These are phyloP conservation scores for Arthrobotrys sphaeroides DNA, from an alignment of 2,329 filamentous ascomycete genomes.

Conservation along the genomic window DNA sequence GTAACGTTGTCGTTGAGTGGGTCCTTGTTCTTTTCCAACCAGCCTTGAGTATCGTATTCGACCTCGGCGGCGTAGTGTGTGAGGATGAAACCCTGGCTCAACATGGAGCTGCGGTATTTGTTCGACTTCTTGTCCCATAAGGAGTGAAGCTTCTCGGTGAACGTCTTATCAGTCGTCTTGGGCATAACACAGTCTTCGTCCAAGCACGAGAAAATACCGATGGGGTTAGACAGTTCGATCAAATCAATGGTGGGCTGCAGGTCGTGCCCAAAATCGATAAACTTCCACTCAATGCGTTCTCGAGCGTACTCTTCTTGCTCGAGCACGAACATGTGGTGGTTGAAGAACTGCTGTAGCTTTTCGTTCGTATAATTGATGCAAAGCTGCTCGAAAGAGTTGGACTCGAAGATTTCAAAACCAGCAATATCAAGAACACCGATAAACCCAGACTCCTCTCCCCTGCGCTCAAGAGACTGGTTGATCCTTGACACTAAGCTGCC, in stretches of 20 bases:
- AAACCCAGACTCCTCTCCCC: slow-evolving; percentile 90
- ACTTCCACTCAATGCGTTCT: slow-evolving; percentile 99
- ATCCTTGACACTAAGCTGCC: slow-evolving; percentile 91
- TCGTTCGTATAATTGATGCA: slow-evolving; percentile 99
- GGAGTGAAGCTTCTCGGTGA: slow-evolving; percentile 96
- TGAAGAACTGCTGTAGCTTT: slow-evolving; percentile 99
- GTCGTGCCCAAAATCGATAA: slow-evolving; percentile 98
- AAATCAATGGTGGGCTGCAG: slow-evolving; percentile 97
- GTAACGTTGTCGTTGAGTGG: slow-evolving; percentile 97
- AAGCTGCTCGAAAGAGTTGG: slow-evolving; percentile 96
- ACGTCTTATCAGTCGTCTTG: slow-evolving; percentile 94
- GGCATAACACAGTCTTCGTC: slow-evolving; percentile 99
- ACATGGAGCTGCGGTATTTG: slow-evolving; percentile 88
- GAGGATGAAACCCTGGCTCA: slow-evolving; percentile 91
- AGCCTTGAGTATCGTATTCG: slow-evolving; percentile 92
- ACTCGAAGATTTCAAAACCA: slow-evolving; percentile 96
- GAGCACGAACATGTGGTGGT: slow-evolving; percentile 99
- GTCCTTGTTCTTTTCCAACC: slow-evolving; percentile 99
- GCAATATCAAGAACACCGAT: slow-evolving; percentile 99
- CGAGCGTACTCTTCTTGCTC: slow-evolving; percentile 98
- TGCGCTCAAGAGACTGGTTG: slow-evolving; percentile 89
- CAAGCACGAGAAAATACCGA: slow-evolving; percentile 97
- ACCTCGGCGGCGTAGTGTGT: slow-evolving; percentile 98
- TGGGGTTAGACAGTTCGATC: slow-evolving; percentile 94
- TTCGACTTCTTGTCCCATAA: slow-evolving; percentile 95